These are phyloP conservation scores for Curvularia verruculosa DNA, from an alignment of 2,329 filamentous ascomycete genomes.

Conservation along the genomic window DNA sequence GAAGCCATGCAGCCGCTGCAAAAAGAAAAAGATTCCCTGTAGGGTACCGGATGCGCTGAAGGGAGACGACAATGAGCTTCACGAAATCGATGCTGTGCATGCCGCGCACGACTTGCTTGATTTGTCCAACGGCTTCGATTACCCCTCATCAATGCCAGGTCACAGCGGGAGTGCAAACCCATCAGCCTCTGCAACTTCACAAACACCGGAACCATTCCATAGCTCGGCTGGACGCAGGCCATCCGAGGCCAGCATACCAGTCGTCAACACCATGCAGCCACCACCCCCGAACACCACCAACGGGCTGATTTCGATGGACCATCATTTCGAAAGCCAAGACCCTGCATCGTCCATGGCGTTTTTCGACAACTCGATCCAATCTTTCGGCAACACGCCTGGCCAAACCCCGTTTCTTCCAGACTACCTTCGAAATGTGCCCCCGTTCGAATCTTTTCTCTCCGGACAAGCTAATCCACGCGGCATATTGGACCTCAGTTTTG, in stretches of 20 bases:
- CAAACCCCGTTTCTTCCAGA: constrained; percentile 34
- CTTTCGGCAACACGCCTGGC: constrained; percentile 23
- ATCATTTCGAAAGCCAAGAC: constrained; percentile 14
- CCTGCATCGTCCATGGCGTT: constrained; percentile 13
- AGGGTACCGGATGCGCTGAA: constrained; percentile 27
- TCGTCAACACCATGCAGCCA: constrained; percentile 12
- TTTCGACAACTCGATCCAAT: constrained; percentile 22
- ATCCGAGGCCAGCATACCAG: constrained; percentile 1
- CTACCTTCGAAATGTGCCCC: constrained; percentile 41
- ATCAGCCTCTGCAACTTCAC: constrained; percentile 12
- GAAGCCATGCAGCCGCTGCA: constrained; percentile 61
- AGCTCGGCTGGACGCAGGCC: background rate
- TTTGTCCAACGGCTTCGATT: constrained; percentile 34
- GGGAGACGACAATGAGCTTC: constrained; percentile 23
- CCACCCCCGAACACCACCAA: constrained; percentile 7
- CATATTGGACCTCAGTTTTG: constrained; percentile 53
- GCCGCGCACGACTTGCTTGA: constrained; percentile 42
- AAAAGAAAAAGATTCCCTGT: constrained; percentile 56
- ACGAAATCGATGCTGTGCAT: constrained; percentile 34
- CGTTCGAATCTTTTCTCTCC: constrained; percentile 34
- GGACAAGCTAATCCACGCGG: constrained; percentile 54
- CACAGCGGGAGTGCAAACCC: constrained; percentile 10
- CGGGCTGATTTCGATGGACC: constrained; percentile 13
- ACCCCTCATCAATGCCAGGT: constrained; percentile 18
- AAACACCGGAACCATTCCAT: constrained; percentile 10